phyloP scores from a whole-genome alignment of 2,329 filamentous ascomycete species.

The Ophiostoma triangulosporum region DNA sequence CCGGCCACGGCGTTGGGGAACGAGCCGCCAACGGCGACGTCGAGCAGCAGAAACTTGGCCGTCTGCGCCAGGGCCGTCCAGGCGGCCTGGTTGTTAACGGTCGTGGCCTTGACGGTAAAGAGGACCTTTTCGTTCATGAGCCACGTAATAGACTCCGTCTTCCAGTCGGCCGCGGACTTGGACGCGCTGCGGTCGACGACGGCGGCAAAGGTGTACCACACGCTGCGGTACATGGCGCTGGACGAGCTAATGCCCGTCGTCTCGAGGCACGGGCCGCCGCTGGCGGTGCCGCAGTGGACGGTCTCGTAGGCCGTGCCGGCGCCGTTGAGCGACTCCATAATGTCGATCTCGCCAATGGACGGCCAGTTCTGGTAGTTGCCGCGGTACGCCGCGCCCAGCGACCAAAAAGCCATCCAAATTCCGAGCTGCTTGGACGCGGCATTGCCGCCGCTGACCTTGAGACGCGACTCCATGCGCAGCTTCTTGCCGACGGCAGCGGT shows the following conservation, averaged over 20 bases:
- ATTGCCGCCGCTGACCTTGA: conserved; percentile 23
- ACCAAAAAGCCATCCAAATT: conserved; percentile 36
- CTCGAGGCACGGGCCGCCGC: conserved; percentile 30
- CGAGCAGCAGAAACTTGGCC: conserved; percentile 38
- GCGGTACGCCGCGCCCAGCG: conserved; percentile 26
- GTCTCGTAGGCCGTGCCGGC: conserved; percentile 22
- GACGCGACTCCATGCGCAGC: conserved; percentile 25
- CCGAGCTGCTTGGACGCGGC: conserved; percentile 20
- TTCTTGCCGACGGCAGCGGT: conserved; percentile 20
- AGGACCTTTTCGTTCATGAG: conserved; percentile 31
- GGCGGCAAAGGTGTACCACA: conserved; percentile 35
- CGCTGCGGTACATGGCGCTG: conserved; percentile 16
- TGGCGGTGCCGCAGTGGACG: conserved; percentile 27
- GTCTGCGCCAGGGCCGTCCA: conserved; percentile 38
- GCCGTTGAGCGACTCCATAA: conserved; percentile 31
- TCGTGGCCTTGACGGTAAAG: conserved; percentile 28
- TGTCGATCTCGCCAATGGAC: conserved; percentile 29
- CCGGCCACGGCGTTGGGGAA: conserved; percentile 23
- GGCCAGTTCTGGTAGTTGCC: conserved; percentile 29
- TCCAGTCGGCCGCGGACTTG: conserved; percentile 25
- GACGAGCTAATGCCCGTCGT: conserved; percentile 21
- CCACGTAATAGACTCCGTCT: conserved; percentile 38
- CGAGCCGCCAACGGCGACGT: conserved; percentile 40
- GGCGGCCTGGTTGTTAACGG: conserved; percentile 30
- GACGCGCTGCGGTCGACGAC: conserved; percentile 32